Conservation (phyloP, 768 basidiomycete genomes). For the Agaricus subrufescens region DNA sequence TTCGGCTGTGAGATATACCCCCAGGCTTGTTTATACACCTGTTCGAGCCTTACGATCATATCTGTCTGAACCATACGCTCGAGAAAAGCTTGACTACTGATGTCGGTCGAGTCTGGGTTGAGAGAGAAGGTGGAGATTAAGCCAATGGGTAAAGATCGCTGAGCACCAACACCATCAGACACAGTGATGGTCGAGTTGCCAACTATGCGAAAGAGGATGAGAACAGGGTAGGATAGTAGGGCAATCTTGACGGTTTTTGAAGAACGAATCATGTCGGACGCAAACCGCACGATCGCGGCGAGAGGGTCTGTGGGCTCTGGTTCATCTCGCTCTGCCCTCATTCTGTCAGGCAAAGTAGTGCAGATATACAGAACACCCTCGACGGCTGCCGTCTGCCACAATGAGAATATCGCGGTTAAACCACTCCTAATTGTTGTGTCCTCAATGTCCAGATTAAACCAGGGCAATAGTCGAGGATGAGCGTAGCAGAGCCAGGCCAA, state of each 20-base stretch:
- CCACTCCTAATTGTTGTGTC: no score
- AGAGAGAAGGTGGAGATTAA: neutral
- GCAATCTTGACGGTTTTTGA: neutral
- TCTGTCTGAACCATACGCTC: neutral
- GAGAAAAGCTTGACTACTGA: neutral
- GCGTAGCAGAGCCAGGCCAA: no score
- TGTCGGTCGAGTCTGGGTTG: neutral
- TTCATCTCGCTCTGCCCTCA: no score
- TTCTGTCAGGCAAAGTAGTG: no score
- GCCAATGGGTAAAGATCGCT: neutral
- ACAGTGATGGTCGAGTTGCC: neutral
- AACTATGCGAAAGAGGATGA: neutral
- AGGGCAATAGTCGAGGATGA: no score
- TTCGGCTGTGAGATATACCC: neutral
- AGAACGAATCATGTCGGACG: no score
- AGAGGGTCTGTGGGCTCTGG: no score
- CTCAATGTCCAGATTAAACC: no score
- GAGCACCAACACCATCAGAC: constrained; percentile 2
- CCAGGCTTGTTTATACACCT: neutral
- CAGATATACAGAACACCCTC: no score
- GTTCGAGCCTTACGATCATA: constrained; percentile 1
- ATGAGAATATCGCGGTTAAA: no score
- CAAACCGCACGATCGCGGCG: no score
- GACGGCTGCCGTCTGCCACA: no score
- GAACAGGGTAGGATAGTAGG: neutral